A percentile compares a stretch with the other conserved stretches of the same genome.
Evolutionary conservation across 1,284 basidiomycete species (phyloP).

Genomic region (Grifola frondosa): DNA sequence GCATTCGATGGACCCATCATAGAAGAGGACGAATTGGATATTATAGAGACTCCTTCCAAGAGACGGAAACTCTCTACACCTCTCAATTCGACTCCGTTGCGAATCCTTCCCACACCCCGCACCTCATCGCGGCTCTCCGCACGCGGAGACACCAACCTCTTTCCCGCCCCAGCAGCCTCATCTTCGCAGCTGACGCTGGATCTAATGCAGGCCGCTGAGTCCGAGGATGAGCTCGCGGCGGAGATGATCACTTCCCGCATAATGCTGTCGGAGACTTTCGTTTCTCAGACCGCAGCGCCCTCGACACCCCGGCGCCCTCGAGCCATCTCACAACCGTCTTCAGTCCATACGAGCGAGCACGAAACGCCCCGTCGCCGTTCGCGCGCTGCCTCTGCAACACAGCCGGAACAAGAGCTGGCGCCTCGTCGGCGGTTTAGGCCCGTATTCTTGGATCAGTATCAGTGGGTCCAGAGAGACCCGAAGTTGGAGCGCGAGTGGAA

Average conservation of each 20-base stretch:
- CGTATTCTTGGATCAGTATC: constrained; percentile 25
- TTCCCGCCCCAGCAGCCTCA: neutral
- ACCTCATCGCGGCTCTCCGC: constrained; percentile 15
- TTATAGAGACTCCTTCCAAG: constrained; percentile 28
- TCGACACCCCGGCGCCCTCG: constrained; percentile 22
- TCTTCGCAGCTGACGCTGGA: constrained; percentile 10
- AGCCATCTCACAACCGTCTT: constrained; percentile 13
- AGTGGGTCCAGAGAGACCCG: constrained; percentile 28
- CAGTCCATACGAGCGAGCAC: constrained; percentile 12
- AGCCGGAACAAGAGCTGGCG: constrained; percentile 14
- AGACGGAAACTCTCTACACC: constrained; percentile 21
- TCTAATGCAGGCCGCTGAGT: constrained; percentile 4
- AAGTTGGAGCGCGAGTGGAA: constrained; percentile 22
- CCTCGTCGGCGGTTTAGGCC: constrained; percentile 21
- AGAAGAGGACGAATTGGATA: constrained; percentile 20
- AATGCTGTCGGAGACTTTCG: neutral
- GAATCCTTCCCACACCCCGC: constrained; percentile 4
- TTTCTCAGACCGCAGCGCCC: constrained; percentile 7
- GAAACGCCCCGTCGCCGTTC: constrained; percentile 6
- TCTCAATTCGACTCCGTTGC: constrained; percentile 4
- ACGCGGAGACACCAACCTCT: too few relatives aligned
- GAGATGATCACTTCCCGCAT: neutral
- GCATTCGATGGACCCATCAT: constrained; percentile 23
- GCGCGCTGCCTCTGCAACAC: constrained; percentile 8
- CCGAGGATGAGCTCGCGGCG: neutral